Base-by-base conservation (phyloP, 2,329 filamentous ascomycete genomes). In the Rhinocladiella similis region DNA sequence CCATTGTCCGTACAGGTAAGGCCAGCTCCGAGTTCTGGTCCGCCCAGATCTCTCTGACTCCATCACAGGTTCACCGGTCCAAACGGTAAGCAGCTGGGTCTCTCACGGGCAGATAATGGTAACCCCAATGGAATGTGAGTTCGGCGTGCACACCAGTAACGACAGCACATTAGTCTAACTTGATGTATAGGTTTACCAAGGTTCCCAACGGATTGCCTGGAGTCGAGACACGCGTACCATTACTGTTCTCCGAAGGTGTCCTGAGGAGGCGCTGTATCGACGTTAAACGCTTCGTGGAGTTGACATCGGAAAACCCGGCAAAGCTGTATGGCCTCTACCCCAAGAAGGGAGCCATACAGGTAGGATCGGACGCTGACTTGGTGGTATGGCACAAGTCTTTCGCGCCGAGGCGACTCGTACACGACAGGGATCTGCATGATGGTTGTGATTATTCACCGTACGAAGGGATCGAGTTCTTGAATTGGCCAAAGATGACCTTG, bases 201-300 rank as follows among this genome's bases (percentile, higher is more conserved):
- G 74, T 77, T 27, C 75, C 73, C 2, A 77, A 77, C 52, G 75
- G 74, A 1, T 64, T 75, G 9, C 74, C 74, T 0, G 74, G 74
- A 0, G 60, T 77, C 1, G 74, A 77, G 59, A 77, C 74, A 0
- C 63, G 74, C 50, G 58, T 77, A 54, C 65, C 74, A 1, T 60
- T 73, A 19, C 64, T 77, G 1, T 76, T 75, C 64, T 68, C 54
- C 47, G 54, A 41, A 47, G 54, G 48, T 13, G 48, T 52, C 13
- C 61, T 54, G 68, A 62, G 57, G n/a, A 42, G 50, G 16, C 52
- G 48, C 5, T 43, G 41, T 19, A 49, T 50, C 38, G 41, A 35
- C 4, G 25, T 51, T 2, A 36, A 55, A 33, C 47, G 42, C 47
- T 77, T 77, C 60, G 76, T 78, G 14, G 70, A 76, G 57, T 48